Evolutionary conservation across 2,329 filamentous ascomycete genomes (phyloP).

Genomic region (Myriosclerotinia curreyana): DNA sequence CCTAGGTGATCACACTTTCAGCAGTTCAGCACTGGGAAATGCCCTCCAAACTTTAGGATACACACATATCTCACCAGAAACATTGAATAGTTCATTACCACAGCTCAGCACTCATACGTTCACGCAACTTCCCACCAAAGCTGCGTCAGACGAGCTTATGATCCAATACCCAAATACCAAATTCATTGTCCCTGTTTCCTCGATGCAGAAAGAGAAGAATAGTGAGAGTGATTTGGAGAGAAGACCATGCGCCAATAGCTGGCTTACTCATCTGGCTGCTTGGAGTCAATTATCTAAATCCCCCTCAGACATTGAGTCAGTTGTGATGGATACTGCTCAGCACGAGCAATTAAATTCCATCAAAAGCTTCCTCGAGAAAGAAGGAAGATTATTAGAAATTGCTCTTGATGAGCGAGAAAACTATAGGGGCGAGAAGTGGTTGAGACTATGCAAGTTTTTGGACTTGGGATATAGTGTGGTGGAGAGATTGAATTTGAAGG

Average conservation of each 20-base stretch:
- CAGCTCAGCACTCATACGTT: slow-evolving; percentile 13
- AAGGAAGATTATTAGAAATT: slow-evolving; percentile 17
- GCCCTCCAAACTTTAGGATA: slow-evolving; percentile 18
- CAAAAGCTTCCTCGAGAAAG: background rate
- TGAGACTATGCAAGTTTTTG: slow-evolving; percentile 18
- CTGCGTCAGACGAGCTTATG: background rate
- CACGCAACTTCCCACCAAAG: background rate
- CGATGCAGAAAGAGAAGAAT: background rate
- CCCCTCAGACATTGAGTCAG: background rate
- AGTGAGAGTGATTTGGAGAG: background rate
- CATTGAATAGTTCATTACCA: slow-evolving; percentile 7
- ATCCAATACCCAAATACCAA: slow-evolving; percentile 16
- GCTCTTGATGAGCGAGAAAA: slow-evolving; percentile 13
- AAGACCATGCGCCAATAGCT: slow-evolving; percentile 18
- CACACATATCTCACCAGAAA: slow-evolving; percentile 5
- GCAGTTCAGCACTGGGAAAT: slow-evolving; percentile 1
- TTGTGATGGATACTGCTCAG: background rate
- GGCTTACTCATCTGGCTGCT: slow-evolving; percentile 14
- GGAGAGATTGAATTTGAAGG: slow-evolving; percentile 21
- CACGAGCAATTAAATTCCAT: background rate
- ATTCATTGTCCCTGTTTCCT: slow-evolving; percentile 14
- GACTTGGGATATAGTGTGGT: slow-evolving; percentile 20
- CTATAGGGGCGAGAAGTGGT: slow-evolving; percentile 19
- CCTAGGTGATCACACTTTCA: slow-evolving; percentile 7
- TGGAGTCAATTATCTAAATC: slow-evolving; percentile 4